A percentile compares a stretch with the other conserved stretches of the same genome.
Conservation (phyloP, 176 grass and related monocot species). For the Oryza rufipogon region DNA sequence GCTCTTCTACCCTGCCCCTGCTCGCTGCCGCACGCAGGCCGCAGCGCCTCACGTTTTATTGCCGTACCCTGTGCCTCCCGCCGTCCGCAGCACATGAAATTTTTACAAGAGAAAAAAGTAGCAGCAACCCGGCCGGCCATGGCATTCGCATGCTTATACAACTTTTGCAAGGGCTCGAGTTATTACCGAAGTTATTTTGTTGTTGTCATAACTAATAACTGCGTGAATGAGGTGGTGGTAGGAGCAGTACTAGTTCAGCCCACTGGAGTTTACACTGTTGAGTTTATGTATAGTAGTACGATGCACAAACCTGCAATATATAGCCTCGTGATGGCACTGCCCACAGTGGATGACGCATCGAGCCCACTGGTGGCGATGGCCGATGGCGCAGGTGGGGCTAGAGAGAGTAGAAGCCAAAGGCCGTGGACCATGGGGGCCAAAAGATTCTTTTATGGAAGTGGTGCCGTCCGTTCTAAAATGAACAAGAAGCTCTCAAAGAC, state of each 20-base stretch:
- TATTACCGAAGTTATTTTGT: background rate
- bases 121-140: too few relatives aligned
- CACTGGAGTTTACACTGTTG: background rate
- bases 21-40: background rate
- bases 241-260: too few relatives aligned
- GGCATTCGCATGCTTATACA: too few relatives aligned
- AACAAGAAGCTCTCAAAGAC: conserved; percentile 10
- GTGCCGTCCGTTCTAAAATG: conserved; percentile 12
- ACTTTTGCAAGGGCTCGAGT: background rate
- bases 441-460: conserved; percentile 1
- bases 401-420: background rate
- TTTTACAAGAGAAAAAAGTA: too few relatives aligned
- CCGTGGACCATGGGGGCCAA: conserved; percentile 35
- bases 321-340: background rate
- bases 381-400: too few relatives aligned
- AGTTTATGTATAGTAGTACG: background rate
- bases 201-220: background rate
- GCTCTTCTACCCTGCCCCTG: background rate
- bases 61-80: background rate
- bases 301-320: background rate
- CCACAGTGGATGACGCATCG: background rate
- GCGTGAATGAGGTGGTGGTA: background rate
- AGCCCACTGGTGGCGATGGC: too few relatives aligned
- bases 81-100: background rate
- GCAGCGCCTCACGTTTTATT: background rate